phyloP scores from a whole-genome alignment of 1,139 yeast species.

The Hyphopichia pseudoburtonii region DNA sequence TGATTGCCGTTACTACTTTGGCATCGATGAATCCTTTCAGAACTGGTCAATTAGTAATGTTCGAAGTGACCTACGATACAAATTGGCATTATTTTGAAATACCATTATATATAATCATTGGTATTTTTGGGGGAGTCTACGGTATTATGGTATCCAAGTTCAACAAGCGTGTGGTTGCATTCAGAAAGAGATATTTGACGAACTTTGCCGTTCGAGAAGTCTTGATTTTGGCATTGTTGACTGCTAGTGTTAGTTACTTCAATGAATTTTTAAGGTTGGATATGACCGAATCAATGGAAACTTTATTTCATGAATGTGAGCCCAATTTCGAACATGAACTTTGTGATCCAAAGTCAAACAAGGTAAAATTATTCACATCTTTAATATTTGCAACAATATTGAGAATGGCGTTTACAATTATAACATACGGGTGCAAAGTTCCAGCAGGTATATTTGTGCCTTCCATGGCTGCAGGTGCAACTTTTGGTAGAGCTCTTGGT shows the following conservation, averaged over 20 bases:
- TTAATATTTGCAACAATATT: constrained; percentile 70
- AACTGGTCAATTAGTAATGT: constrained; percentile 90
- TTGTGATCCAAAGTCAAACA: constrained; percentile 48
- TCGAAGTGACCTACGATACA: constrained; percentile 81
- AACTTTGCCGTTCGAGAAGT: constrained; percentile 71
- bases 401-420: constrained; percentile 68
- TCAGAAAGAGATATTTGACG: constrained; percentile 68
- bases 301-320: constrained; percentile 82
- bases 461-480: constrained; percentile 95
- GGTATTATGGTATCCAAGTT: constrained; percentile 80
- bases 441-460: constrained; percentile 98
- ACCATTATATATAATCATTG: constrained; percentile 75
- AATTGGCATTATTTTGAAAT: constrained; percentile 88
- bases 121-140: constrained; percentile 88
- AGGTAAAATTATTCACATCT: constrained; percentile 40
- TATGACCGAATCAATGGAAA: constrained; percentile 95
- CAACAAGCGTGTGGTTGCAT: constrained; percentile 75
- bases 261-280: constrained; percentile 79
- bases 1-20: constrained; percentile 81
- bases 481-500: constrained; percentile 87
- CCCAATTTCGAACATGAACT: constrained; percentile 40
- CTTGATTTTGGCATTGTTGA: constrained; percentile 59
- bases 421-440: constrained; percentile 88
- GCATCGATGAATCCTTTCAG: constrained; percentile 84
- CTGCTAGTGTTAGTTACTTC: constrained; percentile 79